Evolutionary conservation across 768 basidiomycete species (phyloP), one percentile per base, ranked within the genome.

Genomic region (Pisolithus sp.): DNA sequence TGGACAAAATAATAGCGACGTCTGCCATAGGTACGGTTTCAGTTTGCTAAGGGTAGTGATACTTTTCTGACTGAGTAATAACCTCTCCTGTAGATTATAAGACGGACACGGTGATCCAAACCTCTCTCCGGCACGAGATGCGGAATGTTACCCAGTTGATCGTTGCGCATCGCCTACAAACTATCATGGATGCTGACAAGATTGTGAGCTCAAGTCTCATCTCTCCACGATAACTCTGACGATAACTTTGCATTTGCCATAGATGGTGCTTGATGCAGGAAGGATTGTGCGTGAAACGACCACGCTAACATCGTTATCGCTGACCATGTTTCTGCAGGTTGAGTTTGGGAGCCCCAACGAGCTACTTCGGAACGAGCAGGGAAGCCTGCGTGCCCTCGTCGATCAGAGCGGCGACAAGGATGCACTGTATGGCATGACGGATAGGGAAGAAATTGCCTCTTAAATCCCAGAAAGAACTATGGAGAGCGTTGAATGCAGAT

Each of bases 131-230:
- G 9, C 69, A 69, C 24, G 73, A 73, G 54, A 59, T 79, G 5
- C 64, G 62, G 10, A 73, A 68, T 43, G 72, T 73, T 0, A 83
- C 82, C 0, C 64, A 84, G 18, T 66, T 84, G 28, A 82, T 79
- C 17, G 73, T 85, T 37, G 82, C 82, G 1, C 81, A 83, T 61
- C 73, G 82, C 17, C 59, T 80, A 7, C 72, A 75, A 51, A 83
- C 77, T 7, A 77, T 83, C 53, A 80, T 81, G 70, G 81, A 82
- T 48, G 77, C 80, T 4, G 81, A 84, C 60, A 78, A 78, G 57
- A 78, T 83, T 42, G 71, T 82, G 52, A 44, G 67, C 57, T 18
- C 23, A 15, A 6, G 5, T 20, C 18, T 15, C 9, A n/a, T 24
- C 24, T 50, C 63, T 57, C 8, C 39, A 17, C 48, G 13, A 9